These are phyloP conservation scores for Amaranthus palmeri DNA, from an alignment of 148 eudicot species.

Conservation along the genomic window DNA sequence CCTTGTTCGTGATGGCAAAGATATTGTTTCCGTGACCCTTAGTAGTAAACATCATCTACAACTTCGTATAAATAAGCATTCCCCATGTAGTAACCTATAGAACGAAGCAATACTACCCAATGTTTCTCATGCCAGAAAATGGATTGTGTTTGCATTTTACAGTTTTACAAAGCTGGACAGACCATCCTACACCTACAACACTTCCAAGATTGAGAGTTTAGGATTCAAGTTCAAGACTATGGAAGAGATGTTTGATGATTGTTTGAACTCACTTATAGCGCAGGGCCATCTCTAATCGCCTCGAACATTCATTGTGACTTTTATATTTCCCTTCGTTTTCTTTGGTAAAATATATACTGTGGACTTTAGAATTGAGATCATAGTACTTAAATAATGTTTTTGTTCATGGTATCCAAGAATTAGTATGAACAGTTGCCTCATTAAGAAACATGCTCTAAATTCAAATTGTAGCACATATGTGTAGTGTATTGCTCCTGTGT, in stretches of 20 bases:
- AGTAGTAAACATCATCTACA: no score
- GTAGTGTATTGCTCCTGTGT: no score
- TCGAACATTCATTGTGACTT: background rate
- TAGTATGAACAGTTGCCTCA: no score
- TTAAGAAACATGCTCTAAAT: no score
- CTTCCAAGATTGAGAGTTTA: slow-evolving; percentile 56
- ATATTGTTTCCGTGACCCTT: no score
- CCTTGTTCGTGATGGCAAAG: no score
- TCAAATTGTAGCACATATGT: no score
- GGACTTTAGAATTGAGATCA: no score
- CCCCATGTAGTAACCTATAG: background rate
- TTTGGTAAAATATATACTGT: no score
- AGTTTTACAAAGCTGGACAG: slow-evolving; percentile 62
- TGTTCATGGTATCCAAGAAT: no score
- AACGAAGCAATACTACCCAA: background rate
- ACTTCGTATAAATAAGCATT: no score
- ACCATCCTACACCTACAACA: slow-evolving; percentile 64
- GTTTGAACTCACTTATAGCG: slow-evolving; percentile 47
- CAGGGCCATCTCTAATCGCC: slow-evolving; percentile 56
- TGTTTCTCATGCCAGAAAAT: background rate
- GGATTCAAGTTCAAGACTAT: slow-evolving; percentile 82
- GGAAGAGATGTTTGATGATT: slow-evolving; percentile 90
- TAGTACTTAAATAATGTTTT: no score
- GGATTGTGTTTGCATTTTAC: slow-evolving; percentile 7
- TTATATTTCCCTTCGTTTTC: background rate